Evolutionary conservation across 768 basidiomycete genomes (phyloP).

Genomic region (Boletellus emodensis): DNA sequence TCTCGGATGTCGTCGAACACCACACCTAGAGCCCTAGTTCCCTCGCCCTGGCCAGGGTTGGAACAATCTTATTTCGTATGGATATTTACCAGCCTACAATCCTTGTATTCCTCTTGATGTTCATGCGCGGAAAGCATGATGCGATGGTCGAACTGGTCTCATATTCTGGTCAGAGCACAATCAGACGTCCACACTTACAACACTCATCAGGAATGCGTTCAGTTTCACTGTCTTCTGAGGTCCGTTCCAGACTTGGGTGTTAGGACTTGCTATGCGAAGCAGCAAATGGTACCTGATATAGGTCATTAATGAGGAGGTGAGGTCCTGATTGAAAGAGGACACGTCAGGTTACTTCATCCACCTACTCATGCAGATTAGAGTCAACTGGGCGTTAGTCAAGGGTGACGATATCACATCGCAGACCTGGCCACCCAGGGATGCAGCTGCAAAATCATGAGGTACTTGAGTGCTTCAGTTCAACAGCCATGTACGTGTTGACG

Average conservation of each 20-base stretch:
- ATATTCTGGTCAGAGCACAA: background rate
- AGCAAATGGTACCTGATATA: slow-evolving; percentile 6
- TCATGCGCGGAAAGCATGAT: slow-evolving; percentile 18
- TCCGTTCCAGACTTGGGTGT: no score
- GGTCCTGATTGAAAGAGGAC: slow-evolving; percentile 2
- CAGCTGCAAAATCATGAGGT: no score
- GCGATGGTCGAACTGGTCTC: slow-evolving; percentile 14
- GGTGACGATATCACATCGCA: no score
- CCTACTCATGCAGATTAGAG: no score
- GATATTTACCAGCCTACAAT: slow-evolving; percentile 19
- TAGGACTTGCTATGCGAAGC: no score
- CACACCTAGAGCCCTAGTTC: slow-evolving; percentile 13
- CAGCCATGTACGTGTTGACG: no score
- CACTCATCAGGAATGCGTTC: slow-evolving; percentile 11
- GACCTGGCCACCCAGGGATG: no score
- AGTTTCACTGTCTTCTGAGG: slow-evolving; percentile 3
- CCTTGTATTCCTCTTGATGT: slow-evolving; percentile 13
- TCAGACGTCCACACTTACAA: background rate
- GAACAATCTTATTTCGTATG: background rate
- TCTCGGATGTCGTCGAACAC: slow-evolving; percentile 14
- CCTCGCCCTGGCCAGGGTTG: no score
- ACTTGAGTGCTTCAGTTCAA: no score
- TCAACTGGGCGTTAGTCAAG: no score
- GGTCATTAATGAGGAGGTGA: slow-evolving; percentile 7
- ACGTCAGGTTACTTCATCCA: no score